Conservation (phyloP, 768 basidiomycete species). For the Serendipita sp. region DNA sequence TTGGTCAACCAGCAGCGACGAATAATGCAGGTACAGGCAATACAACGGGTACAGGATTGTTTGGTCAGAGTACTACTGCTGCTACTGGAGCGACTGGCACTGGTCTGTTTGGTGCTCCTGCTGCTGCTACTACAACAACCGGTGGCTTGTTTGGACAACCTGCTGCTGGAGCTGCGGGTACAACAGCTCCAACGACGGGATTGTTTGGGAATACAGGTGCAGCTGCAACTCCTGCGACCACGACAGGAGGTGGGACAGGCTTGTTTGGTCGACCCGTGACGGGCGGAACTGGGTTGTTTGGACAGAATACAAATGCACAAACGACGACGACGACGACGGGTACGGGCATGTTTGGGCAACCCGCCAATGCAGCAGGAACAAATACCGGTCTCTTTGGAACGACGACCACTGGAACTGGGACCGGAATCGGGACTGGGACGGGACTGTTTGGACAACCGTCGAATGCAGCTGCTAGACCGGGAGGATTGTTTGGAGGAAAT, state of each 20-base stretch:
- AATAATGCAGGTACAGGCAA: not conserved
- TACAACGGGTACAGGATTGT: not conserved
- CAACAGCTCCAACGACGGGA: constrained; percentile 7
- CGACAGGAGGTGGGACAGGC: not conserved
- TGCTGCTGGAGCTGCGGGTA: constrained; percentile 2
- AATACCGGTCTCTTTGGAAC: constrained; percentile 11
- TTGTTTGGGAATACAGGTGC: constrained; percentile 8
- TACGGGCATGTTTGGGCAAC: constrained; percentile 6
- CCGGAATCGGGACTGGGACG: not conserved
- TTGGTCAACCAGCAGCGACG: not conserved
- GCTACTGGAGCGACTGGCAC: constrained; percentile 14
- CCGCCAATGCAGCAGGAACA: not conserved
- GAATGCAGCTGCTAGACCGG: constrained; percentile 5
- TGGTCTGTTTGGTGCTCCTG: constrained; percentile 16
- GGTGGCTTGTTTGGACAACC: constrained; percentile 12
- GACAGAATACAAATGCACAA: not conserved
- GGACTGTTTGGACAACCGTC: constrained; percentile 9
- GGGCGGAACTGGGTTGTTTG: not conserved
- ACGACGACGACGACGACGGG: not conserved
- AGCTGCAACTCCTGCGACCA: not conserved
- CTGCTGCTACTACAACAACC: not conserved
- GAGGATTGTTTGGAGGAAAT: constrained; percentile 12
- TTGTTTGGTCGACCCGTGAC: constrained; percentile 11
- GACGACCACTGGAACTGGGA: not conserved
- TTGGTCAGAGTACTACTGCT: not conserved